Percentiles rank a stretch among this genome's conserved stretches.
Conservation (phyloP, 352 stramenopile genomes). For the Globisporangium uncinulatum region DNA sequence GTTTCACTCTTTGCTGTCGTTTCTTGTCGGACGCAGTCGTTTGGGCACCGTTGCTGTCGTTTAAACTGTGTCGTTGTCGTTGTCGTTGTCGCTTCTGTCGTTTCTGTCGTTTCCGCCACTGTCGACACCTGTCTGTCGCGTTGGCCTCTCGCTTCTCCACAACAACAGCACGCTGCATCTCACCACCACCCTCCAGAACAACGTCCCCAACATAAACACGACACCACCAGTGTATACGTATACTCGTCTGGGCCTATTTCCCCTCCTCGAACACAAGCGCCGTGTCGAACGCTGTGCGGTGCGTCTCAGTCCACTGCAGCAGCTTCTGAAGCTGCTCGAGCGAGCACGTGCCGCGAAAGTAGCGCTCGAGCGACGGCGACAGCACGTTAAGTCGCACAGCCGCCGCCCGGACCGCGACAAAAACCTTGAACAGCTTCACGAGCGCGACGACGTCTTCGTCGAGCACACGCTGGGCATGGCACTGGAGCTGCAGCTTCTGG, state of each 20-base stretch:
- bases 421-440: conserved; percentile 77
- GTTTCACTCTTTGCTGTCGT: conserved; percentile 5
- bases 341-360: conserved; percentile 61
- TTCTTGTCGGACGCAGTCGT: background rate
- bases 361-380: conserved; percentile 57
- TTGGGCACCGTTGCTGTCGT: no score
- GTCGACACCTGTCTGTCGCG: background rate
- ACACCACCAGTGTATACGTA: no score
- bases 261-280: conserved; percentile 23
- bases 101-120: background rate
- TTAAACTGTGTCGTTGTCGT: no score
- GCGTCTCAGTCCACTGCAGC: conserved; percentile 70
- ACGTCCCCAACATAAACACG: no score
- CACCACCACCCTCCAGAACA: no score
- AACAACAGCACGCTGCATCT: no score
- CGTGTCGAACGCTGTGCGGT: conserved; percentile 50
- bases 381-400: conserved; percentile 62
- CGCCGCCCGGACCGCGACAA: conserved; percentile 62
- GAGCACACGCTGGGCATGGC: conserved; percentile 56
- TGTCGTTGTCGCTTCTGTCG: background rate
- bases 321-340: conserved; percentile 70
- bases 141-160: no score
- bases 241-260: conserved; percentile 4
- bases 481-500: conserved; percentile 63
- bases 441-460: conserved; percentile 53